Percentiles rank a stretch among this genome's conserved stretches.
Evolutionary conservation across 345 rosid genomes (phyloP).

Genomic region (Luvunga scandens): DNA sequence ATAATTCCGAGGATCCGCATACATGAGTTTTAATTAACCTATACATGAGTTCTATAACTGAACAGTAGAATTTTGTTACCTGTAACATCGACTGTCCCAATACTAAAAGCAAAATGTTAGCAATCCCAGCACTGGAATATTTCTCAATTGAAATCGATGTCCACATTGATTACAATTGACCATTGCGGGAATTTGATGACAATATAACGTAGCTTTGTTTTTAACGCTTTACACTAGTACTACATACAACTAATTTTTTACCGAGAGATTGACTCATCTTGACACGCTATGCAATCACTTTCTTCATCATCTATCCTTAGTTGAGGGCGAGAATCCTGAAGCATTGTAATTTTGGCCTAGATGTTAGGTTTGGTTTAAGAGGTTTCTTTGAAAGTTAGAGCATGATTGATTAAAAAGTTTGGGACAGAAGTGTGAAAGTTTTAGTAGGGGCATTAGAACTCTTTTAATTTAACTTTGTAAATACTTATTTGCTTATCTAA

Average conservation of each 20-base stretch:
- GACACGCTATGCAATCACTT: not conserved
- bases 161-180: too few relatives aligned
- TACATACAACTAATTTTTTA: too few relatives aligned
- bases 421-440: not conserved
- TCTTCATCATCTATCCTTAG: not conserved
- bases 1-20: too few relatives aligned
- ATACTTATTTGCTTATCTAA: too few relatives aligned
- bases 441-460: not conserved
- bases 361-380: not conserved
- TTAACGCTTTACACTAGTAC: too few relatives aligned
- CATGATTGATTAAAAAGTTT: not conserved
- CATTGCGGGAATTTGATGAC: too few relatives aligned
- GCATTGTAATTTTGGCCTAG: not conserved
- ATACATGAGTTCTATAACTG: not conserved
- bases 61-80: conserved; percentile 6
- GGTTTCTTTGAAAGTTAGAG: not conserved
- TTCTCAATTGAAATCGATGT: too few relatives aligned
- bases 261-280: not conserved
- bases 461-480: too few relatives aligned
- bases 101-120: not conserved
- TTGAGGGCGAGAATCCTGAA: not conserved
- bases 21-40: too few relatives aligned
- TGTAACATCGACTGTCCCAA: not conserved
- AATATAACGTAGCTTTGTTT: too few relatives aligned
- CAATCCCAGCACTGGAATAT: not conserved